These are phyloP conservation scores for Ocimum tenuiflorum DNA, from an alignment of 257 asterid species.

Conservation along the genomic window DNA sequence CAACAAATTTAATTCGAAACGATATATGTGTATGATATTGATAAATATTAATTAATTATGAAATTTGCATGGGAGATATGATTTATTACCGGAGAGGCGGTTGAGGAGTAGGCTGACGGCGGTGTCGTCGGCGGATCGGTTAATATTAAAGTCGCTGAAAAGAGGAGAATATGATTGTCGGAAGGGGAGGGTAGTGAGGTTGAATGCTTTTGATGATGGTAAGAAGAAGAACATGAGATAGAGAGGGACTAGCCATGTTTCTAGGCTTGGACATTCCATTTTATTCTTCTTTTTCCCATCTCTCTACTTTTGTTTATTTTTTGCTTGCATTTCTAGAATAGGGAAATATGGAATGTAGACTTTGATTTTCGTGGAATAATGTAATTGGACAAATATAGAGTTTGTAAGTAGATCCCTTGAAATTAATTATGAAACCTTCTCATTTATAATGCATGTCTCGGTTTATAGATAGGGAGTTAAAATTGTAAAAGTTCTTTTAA, in stretches of 20 bases:
- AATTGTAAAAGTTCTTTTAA: no score
- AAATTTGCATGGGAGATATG: neutral
- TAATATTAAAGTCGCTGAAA: constrained; percentile 71
- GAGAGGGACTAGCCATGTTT: constrained; percentile 15
- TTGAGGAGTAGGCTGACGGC: constrained; percentile 70
- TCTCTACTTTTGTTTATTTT: neutral
- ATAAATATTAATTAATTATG: no score
- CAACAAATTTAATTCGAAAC: no score
- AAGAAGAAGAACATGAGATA: constrained; percentile 15
- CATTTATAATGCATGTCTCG: no score
- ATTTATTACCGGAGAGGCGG: constrained; percentile 45
- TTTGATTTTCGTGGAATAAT: no score
- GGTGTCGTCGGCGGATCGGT: constrained; percentile 45
- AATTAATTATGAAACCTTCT: no score
- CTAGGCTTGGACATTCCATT: constrained; percentile 18
- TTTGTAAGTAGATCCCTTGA: no score
- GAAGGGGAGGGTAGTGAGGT: constrained; percentile 50
- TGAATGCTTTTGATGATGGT: constrained; percentile 29
- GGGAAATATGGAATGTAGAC: no score
- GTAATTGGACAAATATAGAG: no score
- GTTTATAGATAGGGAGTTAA: no score
- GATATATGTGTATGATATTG: no score
- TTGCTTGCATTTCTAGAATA: neutral
- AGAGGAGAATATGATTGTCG: constrained; percentile 57
- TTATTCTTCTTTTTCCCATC: neutral